Evolutionary conservation across 805 yeast genomes (phyloP).

Genomic region (Candida pini): DNA sequence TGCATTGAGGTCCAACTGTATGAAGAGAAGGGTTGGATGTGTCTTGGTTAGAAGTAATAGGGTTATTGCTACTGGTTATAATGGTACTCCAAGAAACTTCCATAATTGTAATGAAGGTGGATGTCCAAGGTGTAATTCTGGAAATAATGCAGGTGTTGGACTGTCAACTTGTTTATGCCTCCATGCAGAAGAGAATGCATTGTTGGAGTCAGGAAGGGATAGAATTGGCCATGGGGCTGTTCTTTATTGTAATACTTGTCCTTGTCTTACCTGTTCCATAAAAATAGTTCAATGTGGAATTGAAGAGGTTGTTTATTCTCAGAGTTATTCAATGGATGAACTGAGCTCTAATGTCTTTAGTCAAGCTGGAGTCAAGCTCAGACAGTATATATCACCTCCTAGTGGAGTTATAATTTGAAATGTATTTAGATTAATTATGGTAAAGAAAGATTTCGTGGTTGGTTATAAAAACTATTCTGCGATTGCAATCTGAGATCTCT

Average conservation of each 20-base stretch:
- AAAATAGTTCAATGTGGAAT: conserved; percentile 94
- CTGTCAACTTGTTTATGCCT: conserved; percentile 84
- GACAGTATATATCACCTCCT: conserved; percentile 50
- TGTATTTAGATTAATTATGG: background rate
- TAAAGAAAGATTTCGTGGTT: no score
- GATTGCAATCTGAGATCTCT: no score
- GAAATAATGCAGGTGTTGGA: conserved; percentile 54
- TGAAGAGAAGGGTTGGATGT: conserved; percentile 97
- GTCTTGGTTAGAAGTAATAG: conserved; percentile 82
- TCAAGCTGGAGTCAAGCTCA: conserved; percentile 65
- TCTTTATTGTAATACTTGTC: conserved; percentile 93
- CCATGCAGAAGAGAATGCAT: conserved; percentile 97
- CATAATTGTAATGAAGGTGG: conserved; percentile 95
- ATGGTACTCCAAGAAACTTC: conserved; percentile 91
- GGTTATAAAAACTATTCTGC: no score
- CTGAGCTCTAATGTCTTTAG: conserved; percentile 64
- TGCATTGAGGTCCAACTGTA: conserved; percentile 87
- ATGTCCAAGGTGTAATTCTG: conserved; percentile 80
- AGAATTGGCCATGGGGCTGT: conserved; percentile 61
- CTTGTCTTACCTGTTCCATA: conserved; percentile 92
- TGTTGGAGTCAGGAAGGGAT: conserved; percentile 90
- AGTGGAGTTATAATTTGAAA: conserved; percentile 17
- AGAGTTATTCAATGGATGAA: conserved; percentile 87
- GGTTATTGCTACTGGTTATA: conserved; percentile 94
- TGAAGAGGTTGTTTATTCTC: conserved; percentile 86